Evolutionary conservation across 2,329 filamentous ascomycete genomes (phyloP).

Genomic region (Ophiocordyceps camponoti-rufipedis): DNA sequence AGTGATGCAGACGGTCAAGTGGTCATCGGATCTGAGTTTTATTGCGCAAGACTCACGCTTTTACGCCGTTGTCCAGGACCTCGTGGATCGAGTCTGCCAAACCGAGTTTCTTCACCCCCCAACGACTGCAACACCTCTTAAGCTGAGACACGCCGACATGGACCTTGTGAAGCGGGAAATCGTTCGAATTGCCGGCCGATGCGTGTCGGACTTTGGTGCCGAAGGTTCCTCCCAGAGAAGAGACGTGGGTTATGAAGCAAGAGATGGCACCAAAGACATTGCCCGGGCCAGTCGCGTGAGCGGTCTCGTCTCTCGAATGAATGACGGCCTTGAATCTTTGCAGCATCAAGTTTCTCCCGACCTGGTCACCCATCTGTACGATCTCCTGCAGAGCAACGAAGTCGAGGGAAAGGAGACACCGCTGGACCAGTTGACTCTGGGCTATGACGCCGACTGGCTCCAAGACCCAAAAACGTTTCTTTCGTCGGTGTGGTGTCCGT

Average conservation of each 20-base stretch:
- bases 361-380: not conserved
- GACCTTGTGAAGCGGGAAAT: constrained; percentile 5
- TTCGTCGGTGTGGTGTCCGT: not conserved
- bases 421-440: not conserved
- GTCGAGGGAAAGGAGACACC: not conserved
- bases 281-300: not conserved
- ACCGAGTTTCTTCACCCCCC: not conserved
- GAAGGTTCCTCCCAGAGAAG: constrained; percentile 4
- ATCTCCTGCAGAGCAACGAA: not conserved
- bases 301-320: not conserved
- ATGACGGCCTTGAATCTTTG: not conserved
- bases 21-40: constrained; percentile 19
- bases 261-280: constrained; percentile 1
- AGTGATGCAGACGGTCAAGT: constrained; percentile 28
- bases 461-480: not conserved
- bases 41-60: constrained; percentile 27
- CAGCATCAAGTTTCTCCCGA: not conserved
- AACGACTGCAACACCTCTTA: too few relatives aligned
- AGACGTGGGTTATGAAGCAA: constrained; percentile 3
- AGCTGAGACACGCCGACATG: not conserved
- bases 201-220: constrained; percentile 6
- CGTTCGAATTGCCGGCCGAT: constrained; percentile 2
- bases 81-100: not conserved
- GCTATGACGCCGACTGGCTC: not conserved
- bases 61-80: constrained; percentile 2